A percentile compares a stretch with the other conserved stretches of the same genome.
phyloP scores from a whole-genome alignment of 768 basidiomycete genomes.

The Lenzites betulinus region DNA sequence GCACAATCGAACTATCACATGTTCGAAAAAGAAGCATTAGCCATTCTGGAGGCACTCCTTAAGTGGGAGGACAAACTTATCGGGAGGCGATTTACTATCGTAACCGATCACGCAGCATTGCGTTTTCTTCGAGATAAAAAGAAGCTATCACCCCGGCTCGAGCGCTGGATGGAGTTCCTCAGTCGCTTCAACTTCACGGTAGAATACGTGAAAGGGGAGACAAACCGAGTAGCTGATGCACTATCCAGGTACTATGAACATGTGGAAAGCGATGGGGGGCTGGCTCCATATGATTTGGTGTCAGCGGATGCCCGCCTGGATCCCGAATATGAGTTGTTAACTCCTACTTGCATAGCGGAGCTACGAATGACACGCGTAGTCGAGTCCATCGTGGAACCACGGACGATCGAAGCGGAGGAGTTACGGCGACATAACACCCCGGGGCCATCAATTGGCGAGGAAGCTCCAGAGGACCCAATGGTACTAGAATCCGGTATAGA shows the following conservation, averaged over 20 bases:
- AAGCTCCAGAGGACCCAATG: too few relatives aligned
- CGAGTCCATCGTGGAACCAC: too few relatives aligned
- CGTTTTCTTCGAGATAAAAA: slow-evolving; percentile 20
- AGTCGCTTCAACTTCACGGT: slow-evolving; percentile 32
- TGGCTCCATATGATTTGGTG: slow-evolving; percentile 23
- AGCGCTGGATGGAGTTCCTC: slow-evolving; percentile 36
- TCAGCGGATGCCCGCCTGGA: background rate
- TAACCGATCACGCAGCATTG: slow-evolving; percentile 18
- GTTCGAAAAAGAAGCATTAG: slow-evolving; percentile 25
- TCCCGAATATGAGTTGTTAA: too few relatives aligned
- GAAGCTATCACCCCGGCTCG: slow-evolving; percentile 24
- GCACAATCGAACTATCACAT: slow-evolving; percentile 29
- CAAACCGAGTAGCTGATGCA: slow-evolving; percentile 35
- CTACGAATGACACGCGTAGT: background rate
- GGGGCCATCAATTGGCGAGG: too few relatives aligned
- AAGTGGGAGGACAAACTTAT: slow-evolving; percentile 20
- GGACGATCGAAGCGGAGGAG: too few relatives aligned
- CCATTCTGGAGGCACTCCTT: slow-evolving; percentile 23
- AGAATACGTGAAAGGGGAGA: slow-evolving; percentile 25
- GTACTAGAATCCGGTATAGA: too few relatives aligned
- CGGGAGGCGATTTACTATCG: slow-evolving; percentile 8
- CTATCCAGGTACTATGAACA: slow-evolving; percentile 33
- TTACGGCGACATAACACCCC: too few relatives aligned
- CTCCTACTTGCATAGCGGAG: too few relatives aligned
- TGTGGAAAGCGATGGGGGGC: background rate